phyloP scores from a whole-genome alignment of 2,329 filamentous ascomycete genomes.

The Calonectria leucothoes region DNA sequence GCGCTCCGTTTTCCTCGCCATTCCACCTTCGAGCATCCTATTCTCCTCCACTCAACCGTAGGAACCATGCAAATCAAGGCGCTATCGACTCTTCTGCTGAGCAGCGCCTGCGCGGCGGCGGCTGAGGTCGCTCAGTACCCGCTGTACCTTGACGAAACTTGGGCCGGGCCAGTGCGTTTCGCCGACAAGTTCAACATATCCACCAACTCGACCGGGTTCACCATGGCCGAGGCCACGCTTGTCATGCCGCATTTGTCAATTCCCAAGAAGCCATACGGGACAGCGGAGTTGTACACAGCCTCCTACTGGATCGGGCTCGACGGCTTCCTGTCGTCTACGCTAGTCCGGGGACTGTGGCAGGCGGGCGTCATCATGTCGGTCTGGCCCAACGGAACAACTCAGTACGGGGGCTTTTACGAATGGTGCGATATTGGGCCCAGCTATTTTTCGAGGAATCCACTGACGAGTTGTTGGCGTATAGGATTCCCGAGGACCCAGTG shows the following conservation, averaged over 20 bases:
- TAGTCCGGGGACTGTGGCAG: neutral
- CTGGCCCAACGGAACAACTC: neutral
- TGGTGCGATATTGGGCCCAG: neutral
- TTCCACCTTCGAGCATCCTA: neutral
- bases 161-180: neutral
- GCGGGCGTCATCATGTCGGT: neutral
- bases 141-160: neutral
- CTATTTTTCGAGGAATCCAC: neutral
- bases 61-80: neutral
- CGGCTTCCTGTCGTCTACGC: neutral
- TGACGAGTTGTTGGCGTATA: neutral
- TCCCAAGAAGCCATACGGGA: neutral
- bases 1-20: neutral
- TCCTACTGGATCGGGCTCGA: neutral
- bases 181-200: constrained; percentile 1
- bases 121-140: neutral
- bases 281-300: neutral
- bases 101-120: neutral
- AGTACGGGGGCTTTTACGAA: neutral
- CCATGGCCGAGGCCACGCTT: neutral
- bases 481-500: neutral
- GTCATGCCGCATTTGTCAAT: neutral
- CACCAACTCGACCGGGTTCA: neutral
- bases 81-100: neutral
- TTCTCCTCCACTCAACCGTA: neutral